Evolutionary conservation across 345 rosid species (phyloP), one percentile per base, ranked within the genome.

Genomic region (Leavenworthia alabamica): DNA sequence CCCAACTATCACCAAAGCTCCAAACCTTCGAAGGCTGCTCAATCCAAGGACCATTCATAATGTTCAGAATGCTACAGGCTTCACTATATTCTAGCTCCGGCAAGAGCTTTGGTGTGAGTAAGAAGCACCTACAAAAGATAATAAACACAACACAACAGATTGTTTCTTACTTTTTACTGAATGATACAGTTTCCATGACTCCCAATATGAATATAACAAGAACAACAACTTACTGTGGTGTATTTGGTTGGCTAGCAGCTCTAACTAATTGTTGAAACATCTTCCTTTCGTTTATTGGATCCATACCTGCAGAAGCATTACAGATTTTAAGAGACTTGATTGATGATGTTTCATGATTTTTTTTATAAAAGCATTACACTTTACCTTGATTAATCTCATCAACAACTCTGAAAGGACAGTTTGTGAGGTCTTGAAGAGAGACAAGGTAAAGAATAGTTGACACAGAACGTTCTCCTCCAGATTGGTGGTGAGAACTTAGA

Each of bases 311-410:
- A 62, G 6, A 51, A 41, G 59, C 41, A 36, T 31, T 57, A 3
- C 60, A 27, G 6, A 49, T 57, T 55, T 47, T 6, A 64, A 64
- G 11, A 24, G 19, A 33, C 44, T n/a, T 7, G 23, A 28, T 10
- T 10, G 13, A 6, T 2, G 62, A 4, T 2, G 62, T 19, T 55
- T 55, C 7, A 5, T 7, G 4, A 39, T 22, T 40, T n/a, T n/a
- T 66, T 49, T 23, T 4, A 53, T 24, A n/a, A 22, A 10, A 60
- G 7, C 27, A 19, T 26, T 31, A 11, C 8, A 27, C 20, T 37
- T 57, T 50, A 86, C 98, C 98, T 85, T 92, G 98, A 73, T 92
- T 92, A 48, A 92, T 92, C 88, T 89, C 97, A 62, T 92, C 98
- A 66, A 92, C 98, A 29, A 89, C 98, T 57, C 97, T 77, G 73